Percentiles rank a stretch among this genome's conserved stretches.
Evolutionary conservation across 1,284 basidiomycete genomes (phyloP).

Genomic region (Cystobasidium slooffiae): DNA sequence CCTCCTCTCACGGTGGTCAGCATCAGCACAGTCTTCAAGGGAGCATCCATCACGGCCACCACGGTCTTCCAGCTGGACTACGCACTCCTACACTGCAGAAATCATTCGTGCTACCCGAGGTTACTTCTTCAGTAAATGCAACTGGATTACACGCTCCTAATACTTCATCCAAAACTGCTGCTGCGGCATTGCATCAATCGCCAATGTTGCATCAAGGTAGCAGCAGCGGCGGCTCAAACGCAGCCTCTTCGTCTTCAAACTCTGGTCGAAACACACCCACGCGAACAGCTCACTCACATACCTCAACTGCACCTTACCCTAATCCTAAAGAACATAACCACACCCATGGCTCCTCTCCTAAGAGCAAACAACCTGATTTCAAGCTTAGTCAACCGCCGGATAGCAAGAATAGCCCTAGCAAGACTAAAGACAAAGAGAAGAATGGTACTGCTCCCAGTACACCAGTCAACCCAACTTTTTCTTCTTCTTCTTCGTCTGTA

Average conservation of each 20-base stretch:
- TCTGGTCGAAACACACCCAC: slow-evolving; percentile 38
- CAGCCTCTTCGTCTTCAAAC: neutral
- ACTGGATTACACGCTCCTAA: slow-evolving; percentile 11
- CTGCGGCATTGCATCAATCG: slow-evolving; percentile 35
- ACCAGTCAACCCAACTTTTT: neutral
- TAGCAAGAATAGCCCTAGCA: slow-evolving; percentile 13
- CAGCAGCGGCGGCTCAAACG: slow-evolving; percentile 5
- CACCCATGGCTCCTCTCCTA: slow-evolving; percentile 9
- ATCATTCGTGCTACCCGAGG: slow-evolving; percentile 29
- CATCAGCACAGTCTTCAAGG: neutral
- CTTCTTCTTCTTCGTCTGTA: neutral
- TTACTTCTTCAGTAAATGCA: slow-evolving; percentile 26
- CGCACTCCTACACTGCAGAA: slow-evolving; percentile 43
- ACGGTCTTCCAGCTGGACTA: slow-evolving; percentile 32
- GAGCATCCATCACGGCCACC: slow-evolving; percentile 4
- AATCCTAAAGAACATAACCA: slow-evolving; percentile 21
- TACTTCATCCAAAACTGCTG: slow-evolving; percentile 21
- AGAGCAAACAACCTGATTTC: slow-evolving; percentile 32
- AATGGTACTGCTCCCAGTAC: slow-evolving; percentile 4
- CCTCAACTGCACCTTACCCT: slow-evolving; percentile 25
- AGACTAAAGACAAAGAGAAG: neutral
- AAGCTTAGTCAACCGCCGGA: slow-evolving; percentile 41
- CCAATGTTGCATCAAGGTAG: slow-evolving; percentile 17
- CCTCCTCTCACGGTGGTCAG: neutral
- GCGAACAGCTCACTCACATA: slow-evolving; percentile 31